phyloP scores from a whole-genome alignment of 371 early-diverging fungal genomes.

The Saksenaea vasiformis region DNA sequence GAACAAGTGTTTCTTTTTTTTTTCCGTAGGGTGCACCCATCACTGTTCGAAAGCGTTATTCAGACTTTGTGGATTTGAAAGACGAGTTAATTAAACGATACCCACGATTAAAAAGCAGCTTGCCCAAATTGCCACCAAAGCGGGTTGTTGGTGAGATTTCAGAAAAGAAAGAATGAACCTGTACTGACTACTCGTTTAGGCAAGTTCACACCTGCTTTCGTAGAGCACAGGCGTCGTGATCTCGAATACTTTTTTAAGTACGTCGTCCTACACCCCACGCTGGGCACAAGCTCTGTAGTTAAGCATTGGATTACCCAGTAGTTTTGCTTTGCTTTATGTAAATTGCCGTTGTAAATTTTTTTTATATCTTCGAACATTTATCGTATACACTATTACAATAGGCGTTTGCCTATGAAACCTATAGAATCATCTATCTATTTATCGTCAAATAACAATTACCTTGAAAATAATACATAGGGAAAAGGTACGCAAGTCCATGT shows the following conservation, averaged over 20 bases:
- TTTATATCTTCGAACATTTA: background rate
- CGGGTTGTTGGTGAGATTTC: slow-evolving; percentile 46
- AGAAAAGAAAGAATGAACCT: background rate
- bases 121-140: slow-evolving; percentile 60
- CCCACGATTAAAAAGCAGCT: slow-evolving; percentile 41
- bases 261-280: slow-evolving; percentile 52
- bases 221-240: slow-evolving; percentile 54
- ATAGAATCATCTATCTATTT: too few species aligned
- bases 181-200: slow-evolving; percentile 11
- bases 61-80: slow-evolving; percentile 57
- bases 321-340: background rate
- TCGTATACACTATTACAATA: background rate
- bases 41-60: slow-evolving; percentile 53
- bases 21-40: slow-evolving; percentile 43
- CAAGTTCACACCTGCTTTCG: slow-evolving; percentile 55
- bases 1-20: background rate
- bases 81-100: slow-evolving; percentile 40
- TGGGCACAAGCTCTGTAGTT: slow-evolving; percentile 46
- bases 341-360: background rate
- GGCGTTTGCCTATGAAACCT: too few species aligned
- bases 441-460: too few species aligned
- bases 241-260: slow-evolving; percentile 63
- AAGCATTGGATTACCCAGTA: slow-evolving; percentile 51
- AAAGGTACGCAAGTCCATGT: too few species aligned
- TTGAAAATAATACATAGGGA: too few species aligned